These are phyloP conservation scores for Neopestalotiopsis sp. DNA, from an alignment of 2,329 filamentous ascomycete genomes.

Conservation along the genomic window DNA sequence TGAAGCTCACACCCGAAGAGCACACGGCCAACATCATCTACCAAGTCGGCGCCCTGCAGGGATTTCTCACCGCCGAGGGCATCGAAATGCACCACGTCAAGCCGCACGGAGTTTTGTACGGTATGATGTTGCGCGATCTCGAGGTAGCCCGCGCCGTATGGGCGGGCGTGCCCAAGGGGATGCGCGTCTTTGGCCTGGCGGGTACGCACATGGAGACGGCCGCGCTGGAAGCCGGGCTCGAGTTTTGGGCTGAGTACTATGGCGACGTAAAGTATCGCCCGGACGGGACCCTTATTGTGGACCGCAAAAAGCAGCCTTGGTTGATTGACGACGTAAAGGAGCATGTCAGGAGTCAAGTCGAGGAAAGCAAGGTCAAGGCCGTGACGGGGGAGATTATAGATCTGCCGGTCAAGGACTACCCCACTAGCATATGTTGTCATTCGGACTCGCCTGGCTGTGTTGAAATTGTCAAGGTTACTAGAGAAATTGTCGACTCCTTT, in stretches of 20 bases:
- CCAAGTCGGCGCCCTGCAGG: conserved; percentile 16
- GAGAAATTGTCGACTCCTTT: conserved; percentile 44
- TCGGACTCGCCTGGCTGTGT: conserved; percentile 51
- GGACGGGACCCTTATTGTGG: conserved; percentile 36
- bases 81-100: conserved; percentile 16
- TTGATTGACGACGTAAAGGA: conserved; percentile 42
- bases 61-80: conserved; percentile 9
- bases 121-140: conserved; percentile 32
- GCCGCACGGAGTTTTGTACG: conserved; percentile 31
- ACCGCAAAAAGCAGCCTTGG: conserved; percentile 61
- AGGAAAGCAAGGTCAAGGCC: conserved; percentile 44
- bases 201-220: conserved; percentile 33
- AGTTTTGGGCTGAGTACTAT: conserved; percentile 34
- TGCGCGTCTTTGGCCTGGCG: conserved; percentile 31
- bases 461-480: conserved; percentile 46
- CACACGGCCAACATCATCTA: conserved; percentile 16
- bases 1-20: conserved; percentile 15
- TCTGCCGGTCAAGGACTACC: conserved; percentile 45
- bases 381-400: conserved; percentile 43
- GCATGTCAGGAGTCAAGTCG: conserved; percentile 46
- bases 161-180: conserved; percentile 28
- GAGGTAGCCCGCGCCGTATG: conserved; percentile 31
- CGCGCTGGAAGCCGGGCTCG: conserved; percentile 27
- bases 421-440: conserved; percentile 50
- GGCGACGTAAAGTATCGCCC: conserved; percentile 33